These are phyloP conservation scores for Lentinus tigrinus DNA, from an alignment of 768 basidiomycete genomes.

Conservation along the genomic window DNA sequence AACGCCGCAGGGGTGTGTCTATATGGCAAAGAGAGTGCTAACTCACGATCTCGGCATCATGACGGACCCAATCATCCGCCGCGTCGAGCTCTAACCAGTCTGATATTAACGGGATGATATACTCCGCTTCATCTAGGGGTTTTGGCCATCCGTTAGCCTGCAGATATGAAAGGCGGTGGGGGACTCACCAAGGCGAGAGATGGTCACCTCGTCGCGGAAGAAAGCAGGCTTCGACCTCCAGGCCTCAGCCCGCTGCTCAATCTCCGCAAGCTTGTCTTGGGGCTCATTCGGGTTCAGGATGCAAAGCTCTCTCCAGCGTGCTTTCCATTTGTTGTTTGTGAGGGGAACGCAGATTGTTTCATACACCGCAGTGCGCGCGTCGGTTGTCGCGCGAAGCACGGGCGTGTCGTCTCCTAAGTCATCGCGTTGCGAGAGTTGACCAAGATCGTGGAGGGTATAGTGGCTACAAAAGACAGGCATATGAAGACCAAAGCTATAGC, in stretches of 20 bases:
- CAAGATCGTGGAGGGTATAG: conserved; percentile 29
- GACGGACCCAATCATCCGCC: conserved; percentile 88
- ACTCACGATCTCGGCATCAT: conserved; percentile 93
- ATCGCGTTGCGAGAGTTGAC: conserved; percentile 14
- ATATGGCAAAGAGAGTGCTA: not conserved
- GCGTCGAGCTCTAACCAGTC: conserved; percentile 97
- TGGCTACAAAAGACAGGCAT: conserved; percentile 26
- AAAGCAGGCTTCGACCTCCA: conserved; percentile 89
- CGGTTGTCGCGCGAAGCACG: conserved; percentile 48
- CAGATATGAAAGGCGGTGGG: not conserved
- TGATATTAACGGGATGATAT: conserved; percentile 73
- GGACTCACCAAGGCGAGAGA: conserved; percentile 81
- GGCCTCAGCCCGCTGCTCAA: conserved; percentile 69
- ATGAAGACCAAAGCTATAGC: not conserved
- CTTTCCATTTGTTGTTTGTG: conserved; percentile 84
- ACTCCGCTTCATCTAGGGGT: conserved; percentile 67
- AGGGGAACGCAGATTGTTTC: conserved; percentile 79
- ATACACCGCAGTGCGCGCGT: conserved; percentile 67
- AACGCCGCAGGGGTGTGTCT: not conserved
- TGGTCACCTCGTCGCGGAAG: conserved; percentile 79
- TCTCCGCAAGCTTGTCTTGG: conserved; percentile 36
- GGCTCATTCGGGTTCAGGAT: conserved; percentile 50
- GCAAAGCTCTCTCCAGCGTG: conserved; percentile 90
- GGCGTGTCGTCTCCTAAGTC: conserved; percentile 37
- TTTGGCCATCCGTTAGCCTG: not conserved